Conservation (phyloP, 768 basidiomycete species). For the Clitopilus passeckerianus region DNA sequence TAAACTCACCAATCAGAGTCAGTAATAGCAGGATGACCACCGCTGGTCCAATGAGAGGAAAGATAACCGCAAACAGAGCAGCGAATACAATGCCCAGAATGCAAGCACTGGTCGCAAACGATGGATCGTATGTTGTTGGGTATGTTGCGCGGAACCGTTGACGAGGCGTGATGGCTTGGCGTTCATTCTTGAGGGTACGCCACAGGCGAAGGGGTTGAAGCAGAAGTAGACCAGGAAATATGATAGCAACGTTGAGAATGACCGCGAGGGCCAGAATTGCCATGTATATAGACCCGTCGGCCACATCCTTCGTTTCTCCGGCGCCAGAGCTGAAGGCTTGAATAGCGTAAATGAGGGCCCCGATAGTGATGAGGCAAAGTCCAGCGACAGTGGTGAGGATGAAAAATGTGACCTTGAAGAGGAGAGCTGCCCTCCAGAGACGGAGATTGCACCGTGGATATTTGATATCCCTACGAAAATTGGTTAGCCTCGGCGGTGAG, state of each 20-base stretch:
- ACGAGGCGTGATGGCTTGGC: constrained; percentile 64
- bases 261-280: constrained; percentile 53
- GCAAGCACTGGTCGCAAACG: constrained; percentile 62
- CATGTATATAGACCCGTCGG: constrained; percentile 72
- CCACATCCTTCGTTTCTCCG: constrained; percentile 40
- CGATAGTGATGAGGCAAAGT: constrained; percentile 62
- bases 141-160: constrained; percentile 77
- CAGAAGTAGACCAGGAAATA: constrained; percentile 65
- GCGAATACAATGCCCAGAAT: constrained; percentile 68
- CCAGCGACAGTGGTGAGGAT: constrained; percentile 47
- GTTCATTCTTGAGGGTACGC: constrained; percentile 50
- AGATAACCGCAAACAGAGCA: constrained; percentile 68
- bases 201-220: constrained; percentile 68
- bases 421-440: constrained; percentile 57
- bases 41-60: constrained; percentile 72
- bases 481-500: neutral
- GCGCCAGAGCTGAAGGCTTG: constrained; percentile 44
- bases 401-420: constrained; percentile 63
- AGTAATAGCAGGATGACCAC: constrained; percentile 61
- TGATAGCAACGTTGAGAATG: constrained; percentile 60
- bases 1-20: constrained; percentile 52
- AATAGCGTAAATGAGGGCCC: constrained; percentile 65
- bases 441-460: constrained; percentile 53
- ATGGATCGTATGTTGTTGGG: constrained; percentile 65
- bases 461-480: constrained; percentile 41